Percentiles rank a stretch among this genome's conserved stretches.
Evolutionary conservation across 2,329 filamentous ascomycete genomes (phyloP).

Genomic region (Thelonectria blattea): DNA sequence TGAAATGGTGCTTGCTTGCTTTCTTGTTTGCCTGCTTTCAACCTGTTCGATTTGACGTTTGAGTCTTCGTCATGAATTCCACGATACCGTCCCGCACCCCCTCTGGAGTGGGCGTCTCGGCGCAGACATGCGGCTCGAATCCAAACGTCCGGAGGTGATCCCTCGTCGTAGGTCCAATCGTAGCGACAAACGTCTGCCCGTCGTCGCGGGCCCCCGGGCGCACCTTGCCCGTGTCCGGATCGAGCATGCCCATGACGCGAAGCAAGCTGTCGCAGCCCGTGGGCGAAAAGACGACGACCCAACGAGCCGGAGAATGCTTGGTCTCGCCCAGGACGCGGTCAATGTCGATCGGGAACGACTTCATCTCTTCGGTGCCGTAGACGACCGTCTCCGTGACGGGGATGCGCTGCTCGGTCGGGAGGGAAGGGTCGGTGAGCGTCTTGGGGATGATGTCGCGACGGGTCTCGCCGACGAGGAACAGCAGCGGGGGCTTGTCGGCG

Average conservation of each 20-base stretch:
- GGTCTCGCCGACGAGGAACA: conserved; percentile 92
- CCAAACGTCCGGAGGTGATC: conserved; percentile 73
- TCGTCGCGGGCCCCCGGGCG: conserved; percentile 39
- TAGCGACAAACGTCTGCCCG: conserved; percentile 70
- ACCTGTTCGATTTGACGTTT: conserved; percentile 23
- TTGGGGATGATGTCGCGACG: conserved; percentile 88
- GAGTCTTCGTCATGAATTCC: conserved; percentile 32
- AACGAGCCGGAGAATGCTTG: conserved; percentile 53
- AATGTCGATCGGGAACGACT: conserved; percentile 76
- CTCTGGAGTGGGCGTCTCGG: conserved; percentile 80
- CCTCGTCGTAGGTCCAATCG: conserved; percentile 92
- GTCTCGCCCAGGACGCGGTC: conserved; percentile 55
- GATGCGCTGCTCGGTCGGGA: conserved; percentile 61
- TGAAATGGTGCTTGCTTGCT: background rate
- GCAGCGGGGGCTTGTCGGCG: conserved; percentile 63
- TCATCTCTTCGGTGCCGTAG: conserved; percentile 86
- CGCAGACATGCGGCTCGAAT: conserved; percentile 79
- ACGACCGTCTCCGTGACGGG: conserved; percentile 80
- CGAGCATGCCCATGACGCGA: conserved; percentile 57
- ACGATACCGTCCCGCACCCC: conserved; percentile 75
- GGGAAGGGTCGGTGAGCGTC: conserved; percentile 66
- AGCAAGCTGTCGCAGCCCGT: conserved; percentile 69
- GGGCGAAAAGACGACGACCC: conserved; percentile 79
- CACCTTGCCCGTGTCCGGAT: conserved; percentile 51
- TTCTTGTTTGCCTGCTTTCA: background rate